phyloP scores from a whole-genome alignment of 2,329 filamentous ascomycete genomes.

The Aspergillus uvarum region DNA sequence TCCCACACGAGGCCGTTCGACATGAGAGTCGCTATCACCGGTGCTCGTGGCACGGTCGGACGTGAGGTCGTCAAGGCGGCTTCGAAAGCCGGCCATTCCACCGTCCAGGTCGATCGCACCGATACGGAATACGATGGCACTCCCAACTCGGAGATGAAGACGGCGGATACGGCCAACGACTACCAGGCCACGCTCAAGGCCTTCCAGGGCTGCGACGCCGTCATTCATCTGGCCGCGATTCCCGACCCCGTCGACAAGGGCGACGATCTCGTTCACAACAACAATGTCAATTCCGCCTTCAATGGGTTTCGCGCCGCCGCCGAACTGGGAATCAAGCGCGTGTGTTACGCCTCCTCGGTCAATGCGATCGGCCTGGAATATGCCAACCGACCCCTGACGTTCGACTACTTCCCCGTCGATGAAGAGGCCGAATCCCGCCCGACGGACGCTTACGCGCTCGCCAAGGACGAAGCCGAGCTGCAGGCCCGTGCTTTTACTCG shows the following conservation, averaged over 20 bases:
- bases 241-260: conserved; percentile 36
- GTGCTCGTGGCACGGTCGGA: conserved; percentile 37
- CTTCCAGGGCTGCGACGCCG: conserved; percentile 38
- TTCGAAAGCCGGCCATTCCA: conserved; percentile 33
- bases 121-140: conserved; percentile 30
- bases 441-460: conserved; percentile 39
- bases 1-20: not conserved
- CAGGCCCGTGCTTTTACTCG: conserved; percentile 35
- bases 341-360: conserved; percentile 41
- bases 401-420: conserved; percentile 42
- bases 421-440: conserved; percentile 35
- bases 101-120: conserved; percentile 37
- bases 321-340: conserved; percentile 34
- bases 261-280: conserved; percentile 36
- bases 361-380: conserved; percentile 43
- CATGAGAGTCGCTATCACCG: conserved; percentile 46
- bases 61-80: conserved; percentile 31
- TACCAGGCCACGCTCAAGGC: conserved; percentile 34
- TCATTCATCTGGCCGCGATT: conserved; percentile 42
- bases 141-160: conserved; percentile 35
- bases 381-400: conserved; percentile 34
- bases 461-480: conserved; percentile 38
- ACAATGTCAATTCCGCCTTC: conserved; percentile 41
- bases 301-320: conserved; percentile 42
- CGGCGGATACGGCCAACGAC: conserved; percentile 33